Evolutionary conservation across 345 rosid species (phyloP), one percentile per base, ranked within the genome.

Genomic region (Aurinia saxatilis): DNA sequence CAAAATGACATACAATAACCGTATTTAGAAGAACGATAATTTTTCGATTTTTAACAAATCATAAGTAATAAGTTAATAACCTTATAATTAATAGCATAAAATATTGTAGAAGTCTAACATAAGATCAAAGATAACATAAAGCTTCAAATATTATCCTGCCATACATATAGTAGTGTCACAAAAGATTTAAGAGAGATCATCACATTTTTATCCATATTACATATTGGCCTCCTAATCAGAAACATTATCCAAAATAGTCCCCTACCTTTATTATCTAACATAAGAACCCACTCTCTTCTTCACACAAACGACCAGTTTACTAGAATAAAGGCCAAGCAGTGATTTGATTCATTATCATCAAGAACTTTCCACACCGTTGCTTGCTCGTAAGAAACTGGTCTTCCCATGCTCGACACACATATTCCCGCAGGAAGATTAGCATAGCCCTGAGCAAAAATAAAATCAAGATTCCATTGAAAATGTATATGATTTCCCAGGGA

Each of bases 281-380:
- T 35, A 63, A 39, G 48, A 49, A 31, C 60, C 46, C 30, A 8
- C 3, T 40, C 19, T 3, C 9, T 35, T 29, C 40, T 8, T 86
- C 83, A 91, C 36, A 89, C 87, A 50, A 92, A 89, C 11, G 91
- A 87, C 98, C 98, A 92, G 68, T 82, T 92, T 31, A 79, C 68
- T 51, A 89, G 88, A 78, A 87, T 82, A 71, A 92, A 82, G 37
- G 86, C 82, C 19, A 92, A 80, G 76, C 97, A 92, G 78, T 92
- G 95, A 57, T 82, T 79, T 2, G 81, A 61, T 5, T 82, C 91
- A 0, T 83, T 89, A 10, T 89, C 97, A 4, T 85, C 80, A 18
- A 89, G 71, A 44, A 92, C 97, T 74, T 92, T 92, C 97, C 93
- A 89, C 25, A 91, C 95, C 5, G 87, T 75, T 1, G 88, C 96